These are phyloP conservation scores for Fusarium sp. DNA, from an alignment of 2,329 filamentous ascomycete genomes.

Conservation along the genomic window DNA sequence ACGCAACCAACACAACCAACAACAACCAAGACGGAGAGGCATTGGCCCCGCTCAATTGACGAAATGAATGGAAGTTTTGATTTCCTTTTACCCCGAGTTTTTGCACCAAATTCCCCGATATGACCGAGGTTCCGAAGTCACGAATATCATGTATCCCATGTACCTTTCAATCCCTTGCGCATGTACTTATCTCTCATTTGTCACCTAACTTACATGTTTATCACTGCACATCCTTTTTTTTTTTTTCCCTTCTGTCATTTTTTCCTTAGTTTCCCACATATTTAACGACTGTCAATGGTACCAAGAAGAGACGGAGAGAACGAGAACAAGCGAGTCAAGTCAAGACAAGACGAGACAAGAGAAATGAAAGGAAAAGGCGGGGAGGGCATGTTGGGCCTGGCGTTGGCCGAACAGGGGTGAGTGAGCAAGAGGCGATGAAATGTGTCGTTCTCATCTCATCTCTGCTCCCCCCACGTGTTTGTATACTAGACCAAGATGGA, in stretches of 20 bases:
- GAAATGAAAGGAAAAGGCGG: not conserved
- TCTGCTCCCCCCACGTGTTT: conserved; percentile 7
- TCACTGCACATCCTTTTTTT: not conserved
- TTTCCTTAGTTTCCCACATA: conserved; percentile 6
- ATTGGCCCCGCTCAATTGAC: conserved; percentile 14
- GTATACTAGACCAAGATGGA: conserved; percentile 33
- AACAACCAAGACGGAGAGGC: conserved; percentile 8
- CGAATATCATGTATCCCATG: conserved; percentile 40
- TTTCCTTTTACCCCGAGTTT: not conserved
- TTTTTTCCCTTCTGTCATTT: not conserved
- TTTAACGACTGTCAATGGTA: conserved; percentile 21
- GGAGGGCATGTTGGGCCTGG: not conserved
- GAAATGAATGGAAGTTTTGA: conserved; percentile 15
- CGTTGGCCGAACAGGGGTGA: not conserved
- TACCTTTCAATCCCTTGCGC: conserved; percentile 30
- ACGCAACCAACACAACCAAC: not conserved
- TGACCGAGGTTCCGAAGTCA: conserved; percentile 37
- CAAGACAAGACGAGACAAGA: not conserved
- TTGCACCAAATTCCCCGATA: conserved; percentile 23
- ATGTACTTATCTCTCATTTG: conserved; percentile 33
- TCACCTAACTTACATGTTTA: conserved; percentile 10
- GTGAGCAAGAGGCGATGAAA: not conserved
- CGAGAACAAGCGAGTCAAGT: not conserved
- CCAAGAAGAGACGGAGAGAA: not conserved
- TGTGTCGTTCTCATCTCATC: not conserved